A percentile compares a stretch with the other conserved stretches of the same genome.
Evolutionary conservation across 1,284 basidiomycete genomes (phyloP).

Genomic region (Austroboletus olivaceoglutinosus): DNA sequence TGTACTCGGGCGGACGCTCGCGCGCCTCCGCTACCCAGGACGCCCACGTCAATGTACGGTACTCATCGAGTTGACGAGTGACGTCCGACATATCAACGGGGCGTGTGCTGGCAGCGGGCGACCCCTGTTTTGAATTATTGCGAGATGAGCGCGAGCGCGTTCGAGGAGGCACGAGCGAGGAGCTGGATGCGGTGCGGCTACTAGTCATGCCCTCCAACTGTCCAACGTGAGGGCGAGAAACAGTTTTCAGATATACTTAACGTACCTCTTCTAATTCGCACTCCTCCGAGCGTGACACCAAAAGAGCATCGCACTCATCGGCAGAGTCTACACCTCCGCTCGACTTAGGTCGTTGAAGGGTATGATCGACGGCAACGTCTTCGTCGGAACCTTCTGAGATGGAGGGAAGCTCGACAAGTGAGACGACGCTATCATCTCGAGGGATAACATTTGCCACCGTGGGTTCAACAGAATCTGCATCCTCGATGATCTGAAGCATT

Average conservation of each 20-base stretch:
- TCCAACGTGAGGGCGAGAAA: slow-evolving; percentile 7
- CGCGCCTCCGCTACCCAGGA: slow-evolving; percentile 22
- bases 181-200: slow-evolving; percentile 20
- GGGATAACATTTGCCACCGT: slow-evolving; percentile 10
- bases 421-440: background rate
- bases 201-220: slow-evolving; percentile 9
- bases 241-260: background rate
- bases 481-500: background rate
- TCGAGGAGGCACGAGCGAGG: background rate
- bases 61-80: background rate
- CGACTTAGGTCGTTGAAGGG: background rate
- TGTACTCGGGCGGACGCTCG: slow-evolving; percentile 29
- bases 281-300: background rate
- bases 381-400: background rate
- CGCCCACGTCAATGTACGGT: slow-evolving; percentile 26
- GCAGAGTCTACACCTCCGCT: slow-evolving; percentile 12
- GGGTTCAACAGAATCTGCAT: background rate
- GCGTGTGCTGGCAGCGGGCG: background rate
- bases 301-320: slow-evolving; percentile 22
- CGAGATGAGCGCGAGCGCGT: background rate
- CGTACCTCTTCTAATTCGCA: background rate
- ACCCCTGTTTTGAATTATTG: background rate
- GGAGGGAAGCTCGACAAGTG: background rate
- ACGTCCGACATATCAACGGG: background rate
- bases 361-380: background rate